Conservation (phyloP, 768 basidiomycete genomes). For the Cystobasidium onofrii region DNA sequence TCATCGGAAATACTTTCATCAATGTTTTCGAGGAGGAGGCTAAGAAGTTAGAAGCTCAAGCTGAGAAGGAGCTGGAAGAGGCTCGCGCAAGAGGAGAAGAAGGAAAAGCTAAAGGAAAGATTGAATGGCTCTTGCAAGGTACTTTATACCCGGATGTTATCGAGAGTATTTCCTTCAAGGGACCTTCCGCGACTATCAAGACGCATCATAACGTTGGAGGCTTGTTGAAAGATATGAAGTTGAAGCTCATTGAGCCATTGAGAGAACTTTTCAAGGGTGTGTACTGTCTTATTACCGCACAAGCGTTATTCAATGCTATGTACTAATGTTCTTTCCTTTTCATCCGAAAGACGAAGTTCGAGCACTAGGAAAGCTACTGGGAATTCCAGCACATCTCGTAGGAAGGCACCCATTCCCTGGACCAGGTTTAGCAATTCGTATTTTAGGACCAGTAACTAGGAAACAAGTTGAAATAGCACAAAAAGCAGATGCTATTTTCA, state of each 20-base stretch:
- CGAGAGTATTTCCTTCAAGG: conserved; percentile 98
- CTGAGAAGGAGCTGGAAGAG: conserved; percentile 61
- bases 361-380: conserved; percentile 76
- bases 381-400: conserved; percentile 84
- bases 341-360: conserved; percentile 75
- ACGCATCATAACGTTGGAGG: conserved; percentile 99
- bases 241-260: conserved; percentile 95
- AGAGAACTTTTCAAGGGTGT: conserved; percentile 95
- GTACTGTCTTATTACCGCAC: no score
- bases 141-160: conserved; percentile 98
- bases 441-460: conserved; percentile 86
- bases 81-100: conserved; percentile 40
- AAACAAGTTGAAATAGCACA: conserved; percentile 87
- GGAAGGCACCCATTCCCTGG: conserved; percentile 98
- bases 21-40: conserved; percentile 95
- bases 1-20: conserved; percentile 98
- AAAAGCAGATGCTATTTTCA: conserved; percentile 87
- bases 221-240: conserved; percentile 89
- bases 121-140: conserved; percentile 95
- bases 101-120: conserved; percentile 63
- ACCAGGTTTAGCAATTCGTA: conserved; percentile 94
- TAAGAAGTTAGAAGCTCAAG: conserved; percentile 69
- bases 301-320: conserved; percentile 97
- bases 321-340: not conserved
- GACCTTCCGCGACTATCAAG: conserved; percentile 97